These are phyloP conservation scores for Penicillium daleae DNA, from an alignment of 495 filamentous ascomycete species.

Conservation along the genomic window DNA sequence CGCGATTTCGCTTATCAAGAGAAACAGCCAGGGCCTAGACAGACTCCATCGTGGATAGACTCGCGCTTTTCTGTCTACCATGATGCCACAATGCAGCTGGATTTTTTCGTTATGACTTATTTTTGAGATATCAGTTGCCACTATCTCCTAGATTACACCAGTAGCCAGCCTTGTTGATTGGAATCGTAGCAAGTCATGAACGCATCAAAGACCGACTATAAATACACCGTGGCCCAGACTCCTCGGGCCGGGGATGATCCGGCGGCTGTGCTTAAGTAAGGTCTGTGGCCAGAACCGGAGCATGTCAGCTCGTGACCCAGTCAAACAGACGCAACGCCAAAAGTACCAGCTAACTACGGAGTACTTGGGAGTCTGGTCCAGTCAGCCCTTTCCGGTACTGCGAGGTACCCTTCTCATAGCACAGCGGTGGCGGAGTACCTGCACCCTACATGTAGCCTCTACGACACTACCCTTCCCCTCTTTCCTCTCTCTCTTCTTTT, in stretches of 20 bases:
- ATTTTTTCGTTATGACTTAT: not conserved
- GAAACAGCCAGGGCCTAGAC: not conserved
- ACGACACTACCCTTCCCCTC: slow-evolving; percentile 9
- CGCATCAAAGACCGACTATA: slow-evolving; percentile 12
- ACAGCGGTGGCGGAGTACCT: slow-evolving; percentile 37
- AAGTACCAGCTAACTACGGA: too few relatives aligned
- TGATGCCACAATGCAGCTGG: not conserved
- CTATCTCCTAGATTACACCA: too few relatives aligned
- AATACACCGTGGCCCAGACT: slow-evolving; percentile 19
- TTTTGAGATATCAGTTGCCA: too few relatives aligned
- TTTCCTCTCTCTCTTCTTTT: slow-evolving; percentile 10
- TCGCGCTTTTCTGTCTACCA: not conserved
- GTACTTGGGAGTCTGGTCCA: not conserved
- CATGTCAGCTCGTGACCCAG: not conserved
- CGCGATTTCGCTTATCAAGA: slow-evolving; percentile 19
- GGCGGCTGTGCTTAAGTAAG: slow-evolving; percentile 4
- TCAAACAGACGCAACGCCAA: not conserved
- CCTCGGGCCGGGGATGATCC: slow-evolving; percentile 23
- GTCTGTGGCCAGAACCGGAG: slow-evolving; percentile 23
- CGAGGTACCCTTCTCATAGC: slow-evolving; percentile 26
- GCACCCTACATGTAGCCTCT: slow-evolving; percentile 8
- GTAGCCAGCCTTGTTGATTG: too few relatives aligned
- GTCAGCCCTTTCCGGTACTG: slow-evolving; percentile 7
- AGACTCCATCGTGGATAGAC: not conserved
- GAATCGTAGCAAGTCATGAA: slow-evolving; percentile 15